A percentile compares a stretch with the other conserved stretches of the same genome.
Evolutionary conservation across 306 rosid genomes (phyloP).

Genomic region (Comarum palustre): DNA sequence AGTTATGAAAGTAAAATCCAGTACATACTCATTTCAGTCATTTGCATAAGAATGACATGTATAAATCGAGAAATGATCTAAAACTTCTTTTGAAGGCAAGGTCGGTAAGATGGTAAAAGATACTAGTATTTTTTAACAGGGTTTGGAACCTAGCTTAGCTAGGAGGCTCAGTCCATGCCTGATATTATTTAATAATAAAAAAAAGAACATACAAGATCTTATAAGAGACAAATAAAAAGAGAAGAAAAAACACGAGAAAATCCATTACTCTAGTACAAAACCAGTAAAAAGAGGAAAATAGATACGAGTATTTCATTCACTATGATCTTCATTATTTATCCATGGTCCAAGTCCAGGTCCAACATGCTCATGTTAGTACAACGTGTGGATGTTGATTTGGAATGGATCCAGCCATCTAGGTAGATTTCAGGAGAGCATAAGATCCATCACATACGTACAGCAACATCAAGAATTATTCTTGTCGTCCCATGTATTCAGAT

Average conservation of each 20-base stretch:
- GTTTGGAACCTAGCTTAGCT: no score
- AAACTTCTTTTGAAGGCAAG: background rate
- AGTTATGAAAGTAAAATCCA: no score
- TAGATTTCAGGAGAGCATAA: constrained; percentile 55
- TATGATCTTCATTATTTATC: background rate
- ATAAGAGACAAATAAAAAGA: no score
- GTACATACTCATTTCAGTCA: no score
- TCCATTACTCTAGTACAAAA: no score
- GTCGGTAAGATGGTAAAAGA: background rate
- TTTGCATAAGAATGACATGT: no score
- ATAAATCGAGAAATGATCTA: background rate
- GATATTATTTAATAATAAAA: no score
- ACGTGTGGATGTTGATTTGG: constrained; percentile 41
- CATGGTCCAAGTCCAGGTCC: constrained; percentile 14
- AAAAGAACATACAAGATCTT: no score
- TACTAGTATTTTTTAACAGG: no score
- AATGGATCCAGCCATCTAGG: constrained; percentile 52
- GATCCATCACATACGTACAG: constrained; percentile 37
- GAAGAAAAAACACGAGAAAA: no score
- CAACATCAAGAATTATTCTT: constrained; percentile 43
- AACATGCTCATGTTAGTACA: constrained; percentile 46
- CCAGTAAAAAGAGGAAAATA: no score
- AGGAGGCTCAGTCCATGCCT: no score
- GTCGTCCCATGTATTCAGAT: constrained; percentile 45
- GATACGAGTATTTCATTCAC: background rate